phyloP scores from a whole-genome alignment of 768 basidiomycete genomes.

The Trametes maxima region DNA sequence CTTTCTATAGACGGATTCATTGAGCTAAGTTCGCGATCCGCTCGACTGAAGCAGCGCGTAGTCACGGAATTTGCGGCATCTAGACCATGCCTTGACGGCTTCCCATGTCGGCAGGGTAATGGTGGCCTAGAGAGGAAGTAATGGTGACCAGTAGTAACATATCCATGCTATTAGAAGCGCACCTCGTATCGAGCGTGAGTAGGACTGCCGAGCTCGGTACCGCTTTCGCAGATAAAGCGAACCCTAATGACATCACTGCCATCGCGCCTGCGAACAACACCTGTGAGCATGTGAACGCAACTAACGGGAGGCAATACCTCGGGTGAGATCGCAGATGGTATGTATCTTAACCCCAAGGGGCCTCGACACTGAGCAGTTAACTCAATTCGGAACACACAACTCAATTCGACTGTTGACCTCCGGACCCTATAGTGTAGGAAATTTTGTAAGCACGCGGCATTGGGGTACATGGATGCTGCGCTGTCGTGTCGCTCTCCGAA shows the following conservation, averaged over 20 bases:
- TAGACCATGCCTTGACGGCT: not conserved
- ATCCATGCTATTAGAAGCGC: constrained; percentile 2
- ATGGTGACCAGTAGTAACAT: not conserved
- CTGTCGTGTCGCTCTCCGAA: no score
- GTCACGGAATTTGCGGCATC: not conserved
- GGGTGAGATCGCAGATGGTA: not conserved
- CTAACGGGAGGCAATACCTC: not conserved
- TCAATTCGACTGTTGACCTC: no score
- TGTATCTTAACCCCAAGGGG: no score
- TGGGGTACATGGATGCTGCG: no score
- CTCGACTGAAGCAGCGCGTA: not conserved
- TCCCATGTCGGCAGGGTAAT: not conserved
- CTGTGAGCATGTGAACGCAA: not conserved
- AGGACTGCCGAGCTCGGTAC: not conserved
- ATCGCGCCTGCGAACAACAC: not conserved
- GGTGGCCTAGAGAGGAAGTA: not conserved
- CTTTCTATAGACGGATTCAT: not conserved
- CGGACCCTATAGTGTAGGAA: no score
- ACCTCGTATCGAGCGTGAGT: constrained; percentile 9
- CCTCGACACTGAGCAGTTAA: not conserved
- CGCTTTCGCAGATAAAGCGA: not conserved
- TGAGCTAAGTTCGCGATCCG: not conserved
- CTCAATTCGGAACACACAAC: no score
- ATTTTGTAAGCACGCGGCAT: no score
- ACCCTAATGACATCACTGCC: constrained; percentile 1